These are phyloP conservation scores for Persicaria maculosa DNA, from an alignment of 148 eudicot genomes.

Conservation along the genomic window DNA sequence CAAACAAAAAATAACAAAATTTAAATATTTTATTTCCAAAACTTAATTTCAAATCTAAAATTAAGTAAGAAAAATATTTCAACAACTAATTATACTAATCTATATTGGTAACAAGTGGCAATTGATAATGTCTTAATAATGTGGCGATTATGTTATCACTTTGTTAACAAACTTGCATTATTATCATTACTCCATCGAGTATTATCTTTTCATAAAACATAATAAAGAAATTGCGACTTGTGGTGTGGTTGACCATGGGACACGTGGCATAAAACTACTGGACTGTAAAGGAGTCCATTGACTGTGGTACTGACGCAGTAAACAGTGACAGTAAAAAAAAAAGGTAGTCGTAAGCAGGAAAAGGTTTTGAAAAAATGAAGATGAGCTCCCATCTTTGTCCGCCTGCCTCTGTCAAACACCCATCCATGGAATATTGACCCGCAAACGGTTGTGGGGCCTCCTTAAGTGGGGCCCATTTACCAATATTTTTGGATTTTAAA, in stretches of 20 bases:
- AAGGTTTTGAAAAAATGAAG: background rate
- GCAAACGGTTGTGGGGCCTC: background rate
- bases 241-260: background rate
- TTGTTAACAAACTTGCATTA: too few species aligned
- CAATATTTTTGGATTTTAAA: too few species aligned
- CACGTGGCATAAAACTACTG: background rate
- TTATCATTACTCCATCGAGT: too few species aligned
- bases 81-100: too few species aligned
- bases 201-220: too few species aligned
- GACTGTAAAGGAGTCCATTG: background rate
- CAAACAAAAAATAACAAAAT: too few species aligned
- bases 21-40: too few species aligned
- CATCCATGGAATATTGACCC: constrained; percentile 9
- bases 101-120: too few species aligned
- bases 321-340: background rate
- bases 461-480: background rate
- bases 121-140: too few species aligned
- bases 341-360: background rate
- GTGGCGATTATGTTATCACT: too few species aligned
- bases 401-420: background rate
- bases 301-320: background rate
- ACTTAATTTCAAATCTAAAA: too few species aligned
- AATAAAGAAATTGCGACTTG: background rate
- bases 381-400: background rate
- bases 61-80: too few species aligned